Evolutionary conservation across 176 grass and related monocot species (phyloP).

Genomic region (Aechmea fasciata): DNA sequence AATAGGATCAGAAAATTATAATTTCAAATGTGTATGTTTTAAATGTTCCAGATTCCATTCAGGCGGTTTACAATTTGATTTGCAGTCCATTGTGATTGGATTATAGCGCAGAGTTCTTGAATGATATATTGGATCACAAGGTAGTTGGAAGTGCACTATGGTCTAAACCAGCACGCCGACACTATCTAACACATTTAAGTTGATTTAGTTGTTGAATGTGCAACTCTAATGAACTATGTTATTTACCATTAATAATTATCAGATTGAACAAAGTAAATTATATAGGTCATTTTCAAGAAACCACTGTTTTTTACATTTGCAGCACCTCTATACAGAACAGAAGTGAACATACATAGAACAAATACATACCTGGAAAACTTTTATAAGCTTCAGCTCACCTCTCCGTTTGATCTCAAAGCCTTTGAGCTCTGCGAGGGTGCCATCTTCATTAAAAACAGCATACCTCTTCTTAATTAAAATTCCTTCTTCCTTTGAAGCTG

Average conservation of each 20-base stretch:
- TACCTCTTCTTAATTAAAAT: slow-evolving; percentile 97
- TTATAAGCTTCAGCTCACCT: slow-evolving; percentile 99
- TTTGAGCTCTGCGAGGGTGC: slow-evolving; percentile 92
- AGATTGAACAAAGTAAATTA: neutral
- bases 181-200: no score
- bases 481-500: slow-evolving; percentile 97
- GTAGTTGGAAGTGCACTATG: no score
- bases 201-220: no score
- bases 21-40: no score
- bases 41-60: no score
- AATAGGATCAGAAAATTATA: no score
- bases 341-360: slow-evolving; percentile 13
- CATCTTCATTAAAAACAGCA: slow-evolving; percentile 99
- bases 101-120: no score
- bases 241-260: neutral
- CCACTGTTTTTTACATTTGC: neutral
- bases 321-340: slow-evolving; percentile 4
- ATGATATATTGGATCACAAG: no score
- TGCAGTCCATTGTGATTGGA: no score
- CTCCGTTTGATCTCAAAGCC: slow-evolving; percentile 99
- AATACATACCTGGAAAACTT: slow-evolving; percentile 94
- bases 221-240: no score
- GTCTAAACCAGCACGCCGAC: no score
- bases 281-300: neutral
- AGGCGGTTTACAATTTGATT: no score